These are phyloP conservation scores for Angomonas deanei DNA, from an alignment of 208 protist species.

Conservation along the genomic window DNA sequence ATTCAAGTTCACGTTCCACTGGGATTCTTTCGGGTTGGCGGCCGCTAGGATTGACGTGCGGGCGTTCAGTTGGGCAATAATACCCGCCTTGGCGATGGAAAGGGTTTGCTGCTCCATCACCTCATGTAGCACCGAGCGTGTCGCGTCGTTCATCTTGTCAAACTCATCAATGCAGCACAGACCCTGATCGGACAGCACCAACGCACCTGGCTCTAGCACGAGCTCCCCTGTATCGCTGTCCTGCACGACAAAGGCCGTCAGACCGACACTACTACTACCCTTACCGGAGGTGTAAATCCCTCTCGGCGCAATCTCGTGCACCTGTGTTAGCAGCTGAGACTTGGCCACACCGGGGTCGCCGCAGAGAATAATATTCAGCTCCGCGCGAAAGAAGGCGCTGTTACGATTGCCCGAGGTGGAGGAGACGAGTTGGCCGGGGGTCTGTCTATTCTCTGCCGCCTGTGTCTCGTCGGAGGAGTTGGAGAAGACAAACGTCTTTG, in stretches of 20 bases:
- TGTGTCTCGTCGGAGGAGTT: not conserved
- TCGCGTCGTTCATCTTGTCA: slow-evolving; percentile 99
- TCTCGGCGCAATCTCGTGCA: slow-evolving; percentile 97
- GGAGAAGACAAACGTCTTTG: slow-evolving; percentile 87
- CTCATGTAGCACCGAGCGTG: slow-evolving; percentile 98
- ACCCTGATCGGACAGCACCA: slow-evolving; percentile 97
- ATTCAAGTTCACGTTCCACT: slow-evolving; percentile 96
- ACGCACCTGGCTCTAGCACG: slow-evolving; percentile 97
- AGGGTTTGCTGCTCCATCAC: slow-evolving; percentile 99
- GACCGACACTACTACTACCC: slow-evolving; percentile 97
- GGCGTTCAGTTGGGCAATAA: slow-evolving; percentile 98
- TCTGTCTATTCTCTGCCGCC: not conserved
- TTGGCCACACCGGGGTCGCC: slow-evolving; percentile 99
- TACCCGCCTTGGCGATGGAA: slow-evolving; percentile 99
- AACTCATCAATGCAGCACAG: slow-evolving; percentile 99
- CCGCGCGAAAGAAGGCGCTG: slow-evolving; percentile 82
- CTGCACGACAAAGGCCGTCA: slow-evolving; percentile 98
- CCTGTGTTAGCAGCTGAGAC: slow-evolving; percentile 98
- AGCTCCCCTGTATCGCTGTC: slow-evolving; percentile 97
- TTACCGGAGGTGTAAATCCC: slow-evolving; percentile 99
- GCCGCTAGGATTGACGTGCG: slow-evolving; percentile 98
- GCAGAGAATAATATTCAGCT: slow-evolving; percentile 98
- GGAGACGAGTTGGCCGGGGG: not conserved
- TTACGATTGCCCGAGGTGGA: slow-evolving; percentile 16
- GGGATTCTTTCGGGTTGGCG: slow-evolving; percentile 98